Evolutionary conservation across 768 basidiomycete genomes (phyloP).

Genomic region (Rossbeevera mucosa): DNA sequence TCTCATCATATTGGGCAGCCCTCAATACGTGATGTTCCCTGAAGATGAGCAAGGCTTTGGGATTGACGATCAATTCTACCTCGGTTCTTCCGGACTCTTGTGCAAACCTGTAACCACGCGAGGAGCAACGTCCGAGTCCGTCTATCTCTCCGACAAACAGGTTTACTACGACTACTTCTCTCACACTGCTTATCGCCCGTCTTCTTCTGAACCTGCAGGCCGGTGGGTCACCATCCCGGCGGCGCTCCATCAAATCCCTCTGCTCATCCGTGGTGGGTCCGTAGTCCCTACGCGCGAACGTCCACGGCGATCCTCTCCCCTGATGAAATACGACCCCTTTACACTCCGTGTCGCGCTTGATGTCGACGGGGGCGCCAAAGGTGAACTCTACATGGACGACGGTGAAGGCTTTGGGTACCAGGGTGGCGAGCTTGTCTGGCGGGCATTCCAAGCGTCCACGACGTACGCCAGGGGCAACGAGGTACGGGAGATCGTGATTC

Average conservation of each 20-base stretch:
- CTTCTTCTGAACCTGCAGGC: constrained; percentile 42
- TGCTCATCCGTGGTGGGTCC: constrained; percentile 87
- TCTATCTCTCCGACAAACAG: constrained; percentile 88
- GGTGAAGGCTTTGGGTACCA: constrained; percentile 77
- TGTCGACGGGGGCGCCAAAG: constrained; percentile 53
- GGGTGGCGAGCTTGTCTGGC: constrained; percentile 80
- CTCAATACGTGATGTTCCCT: constrained; percentile 95
- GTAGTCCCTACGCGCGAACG: constrained; percentile 86
- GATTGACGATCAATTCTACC: constrained; percentile 91
- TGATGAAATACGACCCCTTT: constrained; percentile 92
- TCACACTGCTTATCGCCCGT: constrained; percentile 59
- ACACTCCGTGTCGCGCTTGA: constrained; percentile 82
- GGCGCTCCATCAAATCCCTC: constrained; percentile 73
- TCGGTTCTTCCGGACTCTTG: constrained; percentile 83
- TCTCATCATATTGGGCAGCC: constrained; percentile 43
- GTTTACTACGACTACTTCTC: constrained; percentile 96
- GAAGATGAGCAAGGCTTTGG: constrained; percentile 80
- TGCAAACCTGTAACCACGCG: constrained; percentile 85
- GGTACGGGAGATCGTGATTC: constrained; percentile 40
- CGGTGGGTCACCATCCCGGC: constrained; percentile 73
- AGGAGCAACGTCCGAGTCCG: constrained; percentile 59
- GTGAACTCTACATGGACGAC: constrained; percentile 94
- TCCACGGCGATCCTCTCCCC: constrained; percentile 74
- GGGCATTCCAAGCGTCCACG: constrained; percentile 60
- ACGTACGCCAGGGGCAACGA: constrained; percentile 13